Conservation (phyloP, 345 rosid genomes). For the Populus davidiana region DNA sequence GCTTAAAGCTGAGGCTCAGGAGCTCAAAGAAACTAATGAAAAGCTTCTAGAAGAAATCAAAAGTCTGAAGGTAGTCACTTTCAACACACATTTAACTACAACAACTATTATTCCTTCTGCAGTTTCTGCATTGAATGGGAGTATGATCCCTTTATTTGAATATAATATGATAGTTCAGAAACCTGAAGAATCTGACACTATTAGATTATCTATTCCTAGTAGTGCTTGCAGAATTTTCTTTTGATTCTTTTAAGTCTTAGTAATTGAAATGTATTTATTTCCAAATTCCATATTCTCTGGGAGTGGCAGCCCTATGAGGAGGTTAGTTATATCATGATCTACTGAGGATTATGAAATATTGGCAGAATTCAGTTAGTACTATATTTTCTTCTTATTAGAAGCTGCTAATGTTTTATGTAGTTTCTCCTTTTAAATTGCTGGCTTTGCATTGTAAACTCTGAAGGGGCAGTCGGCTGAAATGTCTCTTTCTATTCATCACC, state of each 20-base stretch:
- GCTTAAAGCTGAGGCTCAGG: conserved; percentile 24
- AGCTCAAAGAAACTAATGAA: conserved; percentile 30
- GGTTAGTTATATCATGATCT: too few relatives aligned
- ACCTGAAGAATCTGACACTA: background rate
- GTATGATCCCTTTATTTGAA: background rate
- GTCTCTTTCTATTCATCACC: too few relatives aligned
- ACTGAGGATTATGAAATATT: too few relatives aligned
- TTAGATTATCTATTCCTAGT: background rate
- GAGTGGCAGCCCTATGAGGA: background rate
- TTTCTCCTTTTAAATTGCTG: too few relatives aligned
- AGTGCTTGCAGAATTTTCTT: background rate
- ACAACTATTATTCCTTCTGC: background rate
- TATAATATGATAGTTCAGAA: background rate
- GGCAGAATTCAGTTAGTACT: too few relatives aligned
- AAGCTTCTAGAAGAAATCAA: conserved; percentile 26
- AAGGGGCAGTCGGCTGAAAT: too few relatives aligned
- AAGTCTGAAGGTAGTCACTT: conserved; percentile 24
- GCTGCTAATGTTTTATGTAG: too few relatives aligned
- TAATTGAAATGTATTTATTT: background rate
- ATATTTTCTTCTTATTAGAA: too few relatives aligned
- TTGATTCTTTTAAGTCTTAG: background rate
- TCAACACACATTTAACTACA: background rate
- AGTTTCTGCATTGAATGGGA: background rate
- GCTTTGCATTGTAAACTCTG: too few relatives aligned
- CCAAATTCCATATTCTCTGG: background rate